Evolutionary conservation across 371 early-diverging fungal species (phyloP).

Genomic region (Choanephora cucurbitarum): DNA sequence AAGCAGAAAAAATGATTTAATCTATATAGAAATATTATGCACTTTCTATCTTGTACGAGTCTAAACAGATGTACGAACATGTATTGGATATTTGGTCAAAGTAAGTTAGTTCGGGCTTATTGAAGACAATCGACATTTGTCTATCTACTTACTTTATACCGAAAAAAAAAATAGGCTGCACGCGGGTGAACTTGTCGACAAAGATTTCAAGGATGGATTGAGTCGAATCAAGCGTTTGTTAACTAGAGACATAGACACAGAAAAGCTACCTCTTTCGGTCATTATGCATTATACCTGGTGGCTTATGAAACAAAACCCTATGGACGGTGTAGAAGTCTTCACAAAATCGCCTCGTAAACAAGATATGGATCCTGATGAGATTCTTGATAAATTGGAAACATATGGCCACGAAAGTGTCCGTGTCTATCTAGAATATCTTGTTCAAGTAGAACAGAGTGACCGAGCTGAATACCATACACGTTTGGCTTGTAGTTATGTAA

Average conservation of each 20-base stretch:
- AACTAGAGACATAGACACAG: constrained; percentile 25
- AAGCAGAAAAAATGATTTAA: not conserved
- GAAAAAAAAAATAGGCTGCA: constrained; percentile 44
- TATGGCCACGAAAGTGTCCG: constrained; percentile 45
- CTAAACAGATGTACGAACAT: constrained; percentile 50
- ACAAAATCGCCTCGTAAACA: constrained; percentile 49
- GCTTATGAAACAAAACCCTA: constrained; percentile 54
- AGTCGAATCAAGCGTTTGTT: constrained; percentile 51
- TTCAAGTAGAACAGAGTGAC: constrained; percentile 51
- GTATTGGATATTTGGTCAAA: constrained; percentile 69
- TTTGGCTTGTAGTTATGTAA: constrained; percentile 55
- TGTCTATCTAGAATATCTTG: constrained; percentile 62
- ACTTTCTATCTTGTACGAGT: constrained; percentile 63
- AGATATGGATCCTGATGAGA: constrained; percentile 55
- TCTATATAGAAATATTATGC: constrained; percentile 59
- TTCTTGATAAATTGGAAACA: constrained; percentile 47
- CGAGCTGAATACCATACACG: constrained; percentile 50
- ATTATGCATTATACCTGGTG: constrained; percentile 65
- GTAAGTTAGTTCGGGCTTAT: constrained; percentile 51
- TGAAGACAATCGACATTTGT: too few relatives aligned
- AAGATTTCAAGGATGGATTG: constrained; percentile 56
- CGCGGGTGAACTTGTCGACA: constrained; percentile 52
- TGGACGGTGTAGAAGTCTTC: constrained; percentile 53
- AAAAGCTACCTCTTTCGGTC: constrained; percentile 35
- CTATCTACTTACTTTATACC: too few relatives aligned